These are phyloP conservation scores for Plasmodium adleri DNA, from an alignment of 169 alveolate species.

Conservation along the genomic window DNA sequence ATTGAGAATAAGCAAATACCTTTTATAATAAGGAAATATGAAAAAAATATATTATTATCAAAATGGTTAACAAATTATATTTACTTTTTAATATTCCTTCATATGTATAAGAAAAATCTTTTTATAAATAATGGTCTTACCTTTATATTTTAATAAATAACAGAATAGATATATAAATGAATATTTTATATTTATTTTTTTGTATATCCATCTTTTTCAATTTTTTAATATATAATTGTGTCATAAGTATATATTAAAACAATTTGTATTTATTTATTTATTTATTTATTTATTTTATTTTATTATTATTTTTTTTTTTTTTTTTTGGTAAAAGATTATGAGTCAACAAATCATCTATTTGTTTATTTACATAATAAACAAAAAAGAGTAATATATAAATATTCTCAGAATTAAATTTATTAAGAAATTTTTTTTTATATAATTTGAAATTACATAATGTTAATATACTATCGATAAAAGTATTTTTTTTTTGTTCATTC, in stretches of 20 bases:
- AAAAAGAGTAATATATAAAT: constrained; percentile 55
- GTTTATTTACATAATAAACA: constrained; percentile 43
- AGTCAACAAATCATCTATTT: constrained; percentile 8
- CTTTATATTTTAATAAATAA: constrained; percentile 38
- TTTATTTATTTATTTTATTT: background rate
- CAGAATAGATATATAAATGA: background rate
- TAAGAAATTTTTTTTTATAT: constrained; percentile 63
- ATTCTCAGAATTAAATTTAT: constrained; percentile 65
- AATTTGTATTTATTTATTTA: background rate
- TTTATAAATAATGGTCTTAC: constrained; percentile 60
- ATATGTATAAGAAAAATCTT: constrained; percentile 55
- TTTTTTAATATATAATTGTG: background rate
- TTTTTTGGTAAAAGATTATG: background rate
- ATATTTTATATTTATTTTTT: background rate
- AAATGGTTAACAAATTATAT: constrained; percentile 64
- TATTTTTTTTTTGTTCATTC: background rate
- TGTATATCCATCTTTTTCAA: background rate
- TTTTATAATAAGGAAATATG: constrained; percentile 66
- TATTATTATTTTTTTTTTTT: background rate
- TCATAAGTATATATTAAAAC: background rate
- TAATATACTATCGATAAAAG: constrained; percentile 4
- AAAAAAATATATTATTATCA: constrained; percentile 61
- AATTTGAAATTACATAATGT: constrained; percentile 52
- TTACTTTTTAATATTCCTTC: constrained; percentile 56
- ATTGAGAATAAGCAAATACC: constrained; percentile 67